A percentile compares a stretch with the other conserved stretches of the same genome.
Evolutionary conservation across 177 flowering plant genomes (phyloP).

Genomic region (Vitis hybrid): DNA sequence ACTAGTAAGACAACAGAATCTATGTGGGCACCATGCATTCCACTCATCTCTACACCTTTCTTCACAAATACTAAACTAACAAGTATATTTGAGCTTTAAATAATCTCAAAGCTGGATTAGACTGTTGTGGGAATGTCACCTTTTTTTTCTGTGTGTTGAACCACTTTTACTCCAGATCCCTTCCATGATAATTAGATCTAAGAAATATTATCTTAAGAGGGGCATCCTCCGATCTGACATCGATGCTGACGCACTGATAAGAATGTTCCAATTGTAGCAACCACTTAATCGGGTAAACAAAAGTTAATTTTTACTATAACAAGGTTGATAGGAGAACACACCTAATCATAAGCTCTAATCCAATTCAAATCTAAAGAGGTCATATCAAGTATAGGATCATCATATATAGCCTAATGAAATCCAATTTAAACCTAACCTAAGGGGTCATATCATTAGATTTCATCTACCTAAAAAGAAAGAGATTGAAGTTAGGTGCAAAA

Average conservation of each 20-base stretch:
- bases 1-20: constrained; percentile 10
- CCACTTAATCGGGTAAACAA: not conserved
- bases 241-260: not conserved
- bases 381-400: not conserved
- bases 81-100: constrained; percentile 7
- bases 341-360: not conserved
- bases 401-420: not conserved
- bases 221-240: not conserved
- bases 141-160: not conserved
- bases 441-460: not conserved
- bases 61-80: not conserved
- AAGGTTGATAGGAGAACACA: not conserved
- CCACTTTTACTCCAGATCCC: not conserved
- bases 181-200: not conserved
- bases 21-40: constrained; percentile 16
- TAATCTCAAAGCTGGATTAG: constrained; percentile 9
- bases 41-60: not conserved
- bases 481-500: not conserved
- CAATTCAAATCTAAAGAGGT: not conserved
- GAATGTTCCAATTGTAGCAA: not conserved
- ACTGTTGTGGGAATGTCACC: constrained; percentile 7
- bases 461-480: not conserved
- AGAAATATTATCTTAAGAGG: not conserved
- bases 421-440: too few species aligned
- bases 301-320: not conserved